These are phyloP conservation scores for Alternaria dauci DNA, from an alignment of 2,329 filamentous ascomycete genomes.

Conservation along the genomic window DNA sequence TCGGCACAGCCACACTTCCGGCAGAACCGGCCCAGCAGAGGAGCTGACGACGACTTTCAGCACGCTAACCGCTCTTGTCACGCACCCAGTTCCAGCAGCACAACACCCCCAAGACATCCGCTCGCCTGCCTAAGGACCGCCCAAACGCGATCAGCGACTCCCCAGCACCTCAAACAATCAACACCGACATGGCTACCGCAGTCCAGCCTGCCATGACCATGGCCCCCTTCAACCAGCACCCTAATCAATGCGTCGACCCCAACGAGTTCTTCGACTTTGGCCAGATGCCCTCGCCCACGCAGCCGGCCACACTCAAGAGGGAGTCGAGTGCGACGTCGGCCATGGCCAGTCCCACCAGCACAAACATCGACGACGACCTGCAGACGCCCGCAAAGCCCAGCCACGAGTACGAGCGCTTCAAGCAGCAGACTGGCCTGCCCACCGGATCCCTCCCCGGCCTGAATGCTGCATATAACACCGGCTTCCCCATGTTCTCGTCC, in stretches of 20 bases:
- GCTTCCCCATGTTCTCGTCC: conserved; percentile 61
- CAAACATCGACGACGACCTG: conserved; percentile 61
- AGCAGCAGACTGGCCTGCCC: conserved; percentile 93
- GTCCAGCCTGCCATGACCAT: conserved; percentile 49
- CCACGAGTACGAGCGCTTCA: conserved; percentile 94
- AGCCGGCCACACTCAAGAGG: conserved; percentile 55
- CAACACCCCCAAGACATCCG: conserved; percentile 33
- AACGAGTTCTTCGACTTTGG: conserved; percentile 65
- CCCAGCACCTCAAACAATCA: conserved; percentile 18
- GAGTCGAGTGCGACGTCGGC: conserved; percentile 64
- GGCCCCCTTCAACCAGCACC: conserved; percentile 43
- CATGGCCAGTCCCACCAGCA: conserved; percentile 63
- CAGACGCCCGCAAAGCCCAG: conserved; percentile 78
- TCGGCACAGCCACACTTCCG: conserved; percentile 43
- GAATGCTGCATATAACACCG: conserved; percentile 63
- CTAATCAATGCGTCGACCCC: conserved; percentile 51
- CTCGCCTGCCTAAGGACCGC: conserved; percentile 40
- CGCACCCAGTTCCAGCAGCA: conserved; percentile 26
- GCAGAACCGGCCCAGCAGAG: conserved; percentile 42
- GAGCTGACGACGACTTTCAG: conserved; percentile 49
- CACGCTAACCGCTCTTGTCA: conserved; percentile 43
- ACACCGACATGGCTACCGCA: conserved; percentile 46
- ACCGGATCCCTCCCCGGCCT: conserved; percentile 83
- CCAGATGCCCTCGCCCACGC: conserved; percentile 67
- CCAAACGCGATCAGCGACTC: conserved; percentile 21